These are phyloP conservation scores for Eutypella sp. DNA, from an alignment of 2,329 filamentous ascomycete species.

Conservation along the genomic window DNA sequence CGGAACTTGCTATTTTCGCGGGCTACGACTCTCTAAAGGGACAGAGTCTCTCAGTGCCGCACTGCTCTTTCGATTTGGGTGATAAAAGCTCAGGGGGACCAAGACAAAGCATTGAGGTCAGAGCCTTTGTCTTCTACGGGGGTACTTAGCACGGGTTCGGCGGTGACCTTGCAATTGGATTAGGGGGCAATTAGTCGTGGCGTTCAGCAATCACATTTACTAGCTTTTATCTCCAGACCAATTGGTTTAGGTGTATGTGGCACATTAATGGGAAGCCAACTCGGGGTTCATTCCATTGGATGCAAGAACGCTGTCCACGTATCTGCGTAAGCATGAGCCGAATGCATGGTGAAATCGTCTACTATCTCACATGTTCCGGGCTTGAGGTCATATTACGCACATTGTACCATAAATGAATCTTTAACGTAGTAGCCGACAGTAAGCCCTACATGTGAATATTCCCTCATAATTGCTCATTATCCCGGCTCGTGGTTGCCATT, in stretches of 20 bases:
- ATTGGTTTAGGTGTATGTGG: background rate
- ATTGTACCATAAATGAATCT: no score
- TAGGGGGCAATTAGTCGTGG: background rate
- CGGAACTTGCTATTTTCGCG: slow-evolving; percentile 12
- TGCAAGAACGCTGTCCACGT: no score
- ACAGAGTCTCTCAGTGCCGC: slow-evolving; percentile 12
- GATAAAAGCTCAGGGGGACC: background rate
- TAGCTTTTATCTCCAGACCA: background rate
- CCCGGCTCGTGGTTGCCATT: background rate
- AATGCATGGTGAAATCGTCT: no score
- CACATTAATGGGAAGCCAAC: background rate
- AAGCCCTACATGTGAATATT: background rate
- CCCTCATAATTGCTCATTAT: background rate
- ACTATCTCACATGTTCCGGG: no score
- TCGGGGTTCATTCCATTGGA: no score
- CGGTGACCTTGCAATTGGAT: background rate
- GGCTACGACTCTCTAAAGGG: slow-evolving; percentile 10
- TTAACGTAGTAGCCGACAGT: background rate
- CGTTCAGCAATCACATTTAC: background rate
- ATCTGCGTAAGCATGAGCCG: no score
- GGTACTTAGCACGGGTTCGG: background rate
- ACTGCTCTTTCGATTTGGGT: slow-evolving; percentile 14
- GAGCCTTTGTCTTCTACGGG: slow-evolving; percentile 3
- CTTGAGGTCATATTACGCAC: no score
- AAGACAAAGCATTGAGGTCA: slow-evolving; percentile 2